These are phyloP conservation scores for Chloranthus sessilifolius DNA, from an alignment of 164 flowering plant species.

Conservation along the genomic window DNA sequence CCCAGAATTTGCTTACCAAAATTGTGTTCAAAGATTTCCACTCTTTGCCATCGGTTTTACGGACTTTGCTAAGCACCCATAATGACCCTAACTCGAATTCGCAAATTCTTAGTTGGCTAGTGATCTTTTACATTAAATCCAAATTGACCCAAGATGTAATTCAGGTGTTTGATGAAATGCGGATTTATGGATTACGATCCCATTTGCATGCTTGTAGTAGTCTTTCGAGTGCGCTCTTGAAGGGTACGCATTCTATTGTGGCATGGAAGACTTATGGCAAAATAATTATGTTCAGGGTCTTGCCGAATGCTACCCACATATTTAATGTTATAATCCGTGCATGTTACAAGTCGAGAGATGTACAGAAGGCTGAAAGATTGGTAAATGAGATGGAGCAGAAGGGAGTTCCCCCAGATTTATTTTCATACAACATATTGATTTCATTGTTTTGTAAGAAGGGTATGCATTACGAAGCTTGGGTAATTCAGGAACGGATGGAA, in stretches of 20 bases:
- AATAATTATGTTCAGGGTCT: slow-evolving; percentile 56
- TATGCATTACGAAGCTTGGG: slow-evolving; percentile 86
- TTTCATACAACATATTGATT: slow-evolving; percentile 74
- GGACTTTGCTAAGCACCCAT: slow-evolving; percentile 31
- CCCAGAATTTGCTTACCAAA: slow-evolving; percentile 56
- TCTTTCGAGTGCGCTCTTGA: slow-evolving; percentile 60
- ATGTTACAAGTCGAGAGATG: slow-evolving; percentile 70
- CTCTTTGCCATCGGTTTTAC: slow-evolving; percentile 65
- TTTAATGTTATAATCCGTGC: slow-evolving; percentile 89
- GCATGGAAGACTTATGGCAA: slow-evolving; percentile 69
- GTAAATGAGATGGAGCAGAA: slow-evolving; percentile 64
- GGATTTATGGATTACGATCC: slow-evolving; percentile 39
- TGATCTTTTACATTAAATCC: slow-evolving; percentile 55
- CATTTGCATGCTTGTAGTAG: slow-evolving; percentile 78
- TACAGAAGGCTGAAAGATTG: slow-evolving; percentile 57
- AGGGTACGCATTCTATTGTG: slow-evolving; percentile 50
- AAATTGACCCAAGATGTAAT: slow-evolving; percentile 66
- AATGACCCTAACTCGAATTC: slow-evolving; percentile 50
- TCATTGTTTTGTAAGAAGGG: slow-evolving; percentile 73
- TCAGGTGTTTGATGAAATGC: slow-evolving; percentile 78
- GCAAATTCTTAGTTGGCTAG: slow-evolving; percentile 80
- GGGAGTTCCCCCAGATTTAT: slow-evolving; percentile 51
- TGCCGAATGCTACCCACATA: slow-evolving; percentile 53
- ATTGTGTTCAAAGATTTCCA: slow-evolving; percentile 53
- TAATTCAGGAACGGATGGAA: slow-evolving; percentile 71